Evolutionary conservation across 306 rosid genomes (phyloP).

Genomic region (Lablab purpureus): DNA sequence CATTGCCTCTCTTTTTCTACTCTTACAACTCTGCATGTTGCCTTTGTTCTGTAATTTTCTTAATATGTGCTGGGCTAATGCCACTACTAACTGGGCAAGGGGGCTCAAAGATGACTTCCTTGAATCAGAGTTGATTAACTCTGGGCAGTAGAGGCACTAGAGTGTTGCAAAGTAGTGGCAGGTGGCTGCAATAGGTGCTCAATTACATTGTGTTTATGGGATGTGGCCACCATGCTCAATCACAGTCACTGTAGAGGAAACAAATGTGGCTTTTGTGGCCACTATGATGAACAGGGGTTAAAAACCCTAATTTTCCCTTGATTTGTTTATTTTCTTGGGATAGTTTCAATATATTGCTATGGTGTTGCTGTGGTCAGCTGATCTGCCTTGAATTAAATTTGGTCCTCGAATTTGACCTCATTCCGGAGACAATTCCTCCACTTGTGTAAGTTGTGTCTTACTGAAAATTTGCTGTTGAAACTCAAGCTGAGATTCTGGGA

Average conservation of each 20-base stretch:
- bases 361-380: neutral
- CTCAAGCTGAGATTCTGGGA: neutral
- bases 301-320: neutral
- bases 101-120: neutral
- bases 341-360: neutral
- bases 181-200: neutral
- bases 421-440: neutral
- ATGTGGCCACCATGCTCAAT: neutral
- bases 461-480: neutral
- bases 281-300: constrained; percentile 1
- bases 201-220: neutral
- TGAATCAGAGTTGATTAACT: neutral
- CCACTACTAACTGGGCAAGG: neutral
- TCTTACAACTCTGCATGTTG: neutral
- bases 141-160: neutral
- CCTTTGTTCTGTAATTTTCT: neutral
- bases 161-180: neutral
- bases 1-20: neutral
- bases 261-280: neutral
- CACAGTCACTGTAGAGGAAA: neutral
- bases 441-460: neutral
- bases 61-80: neutral
- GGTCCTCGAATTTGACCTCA: neutral
- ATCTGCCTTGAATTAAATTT: neutral
- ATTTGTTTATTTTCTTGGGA: neutral